Conservation (phyloP, 306 rosid species). For the Argentina anserina region DNA sequence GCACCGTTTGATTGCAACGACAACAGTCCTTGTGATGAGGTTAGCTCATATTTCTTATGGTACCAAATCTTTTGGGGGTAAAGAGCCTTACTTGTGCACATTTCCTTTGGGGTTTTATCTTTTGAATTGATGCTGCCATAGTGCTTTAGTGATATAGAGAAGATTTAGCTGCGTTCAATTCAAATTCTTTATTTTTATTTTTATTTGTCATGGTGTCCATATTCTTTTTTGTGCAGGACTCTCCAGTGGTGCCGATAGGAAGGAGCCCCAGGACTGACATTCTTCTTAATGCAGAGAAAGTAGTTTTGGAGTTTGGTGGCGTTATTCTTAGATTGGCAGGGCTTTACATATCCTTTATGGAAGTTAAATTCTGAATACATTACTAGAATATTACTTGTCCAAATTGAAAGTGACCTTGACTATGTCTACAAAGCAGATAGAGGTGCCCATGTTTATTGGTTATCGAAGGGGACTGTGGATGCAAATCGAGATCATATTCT, state of each 20-base stretch:
- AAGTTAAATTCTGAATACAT: conserved; percentile 14
- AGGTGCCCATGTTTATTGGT: conserved; percentile 89
- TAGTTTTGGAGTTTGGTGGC: conserved; percentile 74
- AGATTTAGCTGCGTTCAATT: background rate
- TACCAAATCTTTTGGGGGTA: background rate
- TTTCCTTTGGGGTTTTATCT: background rate
- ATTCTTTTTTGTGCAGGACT: conserved; percentile 51
- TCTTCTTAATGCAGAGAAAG: conserved; percentile 77
- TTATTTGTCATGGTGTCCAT: conserved; percentile 18
- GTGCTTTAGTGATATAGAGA: conserved; percentile 12
- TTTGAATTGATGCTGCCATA: background rate
- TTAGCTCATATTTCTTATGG: conserved; percentile 19
- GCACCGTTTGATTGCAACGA: conserved; percentile 84
- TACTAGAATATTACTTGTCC: background rate
- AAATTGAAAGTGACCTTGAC: conserved; percentile 49
- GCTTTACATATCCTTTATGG: conserved; percentile 84
- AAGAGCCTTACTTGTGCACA: background rate
- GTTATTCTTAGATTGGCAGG: conserved; percentile 81
- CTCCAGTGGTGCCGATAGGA: conserved; percentile 80
- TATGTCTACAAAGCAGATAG: conserved; percentile 61
- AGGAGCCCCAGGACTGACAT: conserved; percentile 85
- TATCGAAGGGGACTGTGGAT: conserved; percentile 75
- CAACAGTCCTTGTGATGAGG: conserved; percentile 90
- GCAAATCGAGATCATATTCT: conserved; percentile 78
- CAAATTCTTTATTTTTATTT: conserved; percentile 4